Evolutionary conservation across 352 stramenopile genomes (phyloP), one percentile per base, ranked within the genome.

Genomic region (Phytophthora litchii): DNA sequence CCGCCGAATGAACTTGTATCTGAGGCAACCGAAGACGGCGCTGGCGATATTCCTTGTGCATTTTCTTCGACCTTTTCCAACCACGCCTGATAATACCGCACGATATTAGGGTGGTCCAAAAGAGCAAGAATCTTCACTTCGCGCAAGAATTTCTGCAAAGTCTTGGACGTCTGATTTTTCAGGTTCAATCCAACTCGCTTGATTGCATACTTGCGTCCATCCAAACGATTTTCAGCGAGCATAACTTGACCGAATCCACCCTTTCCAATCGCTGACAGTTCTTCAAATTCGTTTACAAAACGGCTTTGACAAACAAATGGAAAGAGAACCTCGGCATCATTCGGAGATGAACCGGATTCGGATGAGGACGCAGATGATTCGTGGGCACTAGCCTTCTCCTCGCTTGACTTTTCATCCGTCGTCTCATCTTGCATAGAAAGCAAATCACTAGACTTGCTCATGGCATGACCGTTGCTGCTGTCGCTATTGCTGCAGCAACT

Each of bases 221-320:
- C 95, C 0, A 98, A 70, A 6, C 92, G 88, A 70, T 99, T 98
- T 45, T 96, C 85, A 11, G 91, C 91, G 25, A 97, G 82, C 48
- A 98, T 92, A 4, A 99, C 95, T 79, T 98, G 89, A 13, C 95
- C 95, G 31, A 97, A 98, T 1, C 94, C 95, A 38, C 95, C 95
- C 64, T 96, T 86, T 13, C 94, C 95, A 44, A 99, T 84, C 7
- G 91, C 76, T 16, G 85, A 92, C 10, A 92, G 60, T 57, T 94
- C 80, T 25, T 89, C 76, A 70, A 94, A 94, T 40, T 94, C 85
- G 45, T 94, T 92, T 34, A 80, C 66, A 54, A 94, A 94, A 25
- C 85, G 85, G 35, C 83, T 91, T 45, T 91, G 85, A 56, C 83
- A 94, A 31, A 94, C 84, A 55, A 92, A 92, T 17, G 85, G 83